Base-by-base conservation (phyloP, 2,329 filamentous ascomycete genomes). In the Paramyrothecium roridum region DNA sequence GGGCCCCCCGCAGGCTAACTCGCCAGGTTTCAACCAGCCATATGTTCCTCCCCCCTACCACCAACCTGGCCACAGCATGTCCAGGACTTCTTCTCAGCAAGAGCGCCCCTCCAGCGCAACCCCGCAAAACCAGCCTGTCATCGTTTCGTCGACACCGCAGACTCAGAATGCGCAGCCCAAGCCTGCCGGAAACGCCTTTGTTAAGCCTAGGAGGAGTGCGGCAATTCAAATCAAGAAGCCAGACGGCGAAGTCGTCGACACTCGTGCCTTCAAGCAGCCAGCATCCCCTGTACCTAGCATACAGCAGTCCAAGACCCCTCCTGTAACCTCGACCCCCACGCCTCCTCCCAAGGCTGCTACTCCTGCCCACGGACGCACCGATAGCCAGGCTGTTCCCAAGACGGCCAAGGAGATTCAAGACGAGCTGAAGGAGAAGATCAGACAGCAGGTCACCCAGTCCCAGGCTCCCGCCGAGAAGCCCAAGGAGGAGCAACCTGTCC, bases 151-250 rank as follows among this genome's bases (percentile, higher is more conserved):
- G 59, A 80, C 81, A 7, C 77, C 84, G 3, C 81, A 84, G 61
- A 86, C 87, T 58, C 81, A 87, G 57, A 83, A 84, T 57, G 86
- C 88, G 11, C 79, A 81, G 62, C 67, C 75, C 10, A 83, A 81
- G 72, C 73, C 57, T 67, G 63, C 73, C 3, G 72, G 75, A 16
- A 74, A 72, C 43, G 73, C 71, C 56, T 81, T 82, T 56, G 69
- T 76, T 69, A 83, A 80, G 64, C 77, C 76, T 33, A 80, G 79
- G 70, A 90, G 88, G 79, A 91, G 84, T 72, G 86, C 86, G 50
- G 86, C 88, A 1, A 89, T 97, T 61, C 80, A 86, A 50, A 96
- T 97, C 78, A 96, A 91, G 79, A 90, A 91, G 66, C 82, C 88
- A 30, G 82, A 87, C 54, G 93, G 91, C 59, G 91, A 95, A 68